phyloP scores from a whole-genome alignment of 116 monocot species.

The Posidonia oceanica region DNA sequence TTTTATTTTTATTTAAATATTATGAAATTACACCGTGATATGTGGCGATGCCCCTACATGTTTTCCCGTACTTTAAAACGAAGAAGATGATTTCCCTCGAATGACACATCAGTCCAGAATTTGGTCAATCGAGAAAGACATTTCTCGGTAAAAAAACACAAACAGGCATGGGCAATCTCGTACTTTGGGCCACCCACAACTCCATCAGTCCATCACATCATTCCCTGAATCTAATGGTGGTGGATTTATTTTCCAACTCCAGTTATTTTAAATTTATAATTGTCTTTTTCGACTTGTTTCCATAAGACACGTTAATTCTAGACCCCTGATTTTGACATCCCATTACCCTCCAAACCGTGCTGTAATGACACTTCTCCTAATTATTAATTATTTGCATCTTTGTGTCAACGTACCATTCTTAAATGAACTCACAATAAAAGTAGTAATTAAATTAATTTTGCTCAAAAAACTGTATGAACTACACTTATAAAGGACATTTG shows the following conservation, averaged over 20 bases:
- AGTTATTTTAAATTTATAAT: not conserved
- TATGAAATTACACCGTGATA: not conserved
- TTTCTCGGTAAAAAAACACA: not conserved
- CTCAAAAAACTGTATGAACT: too few relatives aligned
- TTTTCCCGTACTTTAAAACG: too few relatives aligned
- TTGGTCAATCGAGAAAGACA: not conserved
- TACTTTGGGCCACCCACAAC: not conserved
- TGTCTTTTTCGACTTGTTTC: not conserved
- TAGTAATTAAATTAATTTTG: too few relatives aligned
- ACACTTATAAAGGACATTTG: too few relatives aligned
- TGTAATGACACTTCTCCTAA: not conserved
- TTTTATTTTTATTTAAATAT: too few relatives aligned
- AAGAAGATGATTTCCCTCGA: not conserved
- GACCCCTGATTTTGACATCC: not conserved
- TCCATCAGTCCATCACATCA: not conserved
- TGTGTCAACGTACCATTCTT: not conserved
- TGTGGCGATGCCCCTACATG: not conserved
- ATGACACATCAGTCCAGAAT: not conserved
- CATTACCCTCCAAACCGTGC: not conserved
- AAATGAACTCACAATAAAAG: too few relatives aligned
- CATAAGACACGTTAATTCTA: not conserved
- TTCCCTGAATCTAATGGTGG: too few relatives aligned
- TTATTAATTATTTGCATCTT: not conserved
- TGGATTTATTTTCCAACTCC: too few relatives aligned
- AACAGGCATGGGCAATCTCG: not conserved